Conservation (phyloP, 768 basidiomycete genomes). For the Hericium alpestre region DNA sequence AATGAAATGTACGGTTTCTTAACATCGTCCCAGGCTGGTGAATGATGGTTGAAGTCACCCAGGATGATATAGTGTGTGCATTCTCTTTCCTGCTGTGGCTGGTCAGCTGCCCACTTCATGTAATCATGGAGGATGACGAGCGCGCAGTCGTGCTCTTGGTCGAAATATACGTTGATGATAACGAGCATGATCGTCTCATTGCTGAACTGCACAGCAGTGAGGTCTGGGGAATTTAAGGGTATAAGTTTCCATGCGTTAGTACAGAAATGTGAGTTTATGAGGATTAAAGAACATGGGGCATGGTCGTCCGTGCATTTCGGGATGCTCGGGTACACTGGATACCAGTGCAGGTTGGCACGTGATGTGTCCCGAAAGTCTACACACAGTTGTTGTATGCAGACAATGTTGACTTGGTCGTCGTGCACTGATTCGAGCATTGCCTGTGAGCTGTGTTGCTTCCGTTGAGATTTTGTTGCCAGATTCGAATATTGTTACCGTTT, state of each 20-base stretch:
- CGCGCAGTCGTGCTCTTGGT: slow-evolving; percentile 17
- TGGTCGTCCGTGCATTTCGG: slow-evolving; percentile 6
- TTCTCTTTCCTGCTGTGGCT: not conserved
- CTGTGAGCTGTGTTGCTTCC: slow-evolving; percentile 14
- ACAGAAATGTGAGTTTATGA: slow-evolving; percentile 6
- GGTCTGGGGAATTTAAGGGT: slow-evolving; percentile 12
- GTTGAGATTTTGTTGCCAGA: slow-evolving; percentile 13
- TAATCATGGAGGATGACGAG: slow-evolving; percentile 8
- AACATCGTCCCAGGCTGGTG: slow-evolving; percentile 31
- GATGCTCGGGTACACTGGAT: slow-evolving; percentile 17
- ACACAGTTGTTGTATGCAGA: slow-evolving; percentile 30
- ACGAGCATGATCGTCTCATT: slow-evolving; percentile 10
- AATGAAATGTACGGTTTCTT: too few species aligned
- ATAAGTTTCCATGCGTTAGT: slow-evolving; percentile 10
- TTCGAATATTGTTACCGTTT: too few species aligned
- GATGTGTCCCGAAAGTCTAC: slow-evolving; percentile 16
- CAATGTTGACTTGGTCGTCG: slow-evolving; percentile 19
- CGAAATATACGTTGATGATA: slow-evolving; percentile 31
- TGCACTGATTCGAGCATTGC: slow-evolving; percentile 8
- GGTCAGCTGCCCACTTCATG: not conserved
- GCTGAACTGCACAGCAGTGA: slow-evolving; percentile 19
- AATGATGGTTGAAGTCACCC: slow-evolving; percentile 32
- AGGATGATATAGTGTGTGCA: slow-evolving; percentile 18
- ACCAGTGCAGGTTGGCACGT: slow-evolving; percentile 8
- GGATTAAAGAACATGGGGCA: slow-evolving; percentile 3